Conservation (phyloP, 371 early-diverging fungal species). For the Apophysomyces sp. region DNA sequence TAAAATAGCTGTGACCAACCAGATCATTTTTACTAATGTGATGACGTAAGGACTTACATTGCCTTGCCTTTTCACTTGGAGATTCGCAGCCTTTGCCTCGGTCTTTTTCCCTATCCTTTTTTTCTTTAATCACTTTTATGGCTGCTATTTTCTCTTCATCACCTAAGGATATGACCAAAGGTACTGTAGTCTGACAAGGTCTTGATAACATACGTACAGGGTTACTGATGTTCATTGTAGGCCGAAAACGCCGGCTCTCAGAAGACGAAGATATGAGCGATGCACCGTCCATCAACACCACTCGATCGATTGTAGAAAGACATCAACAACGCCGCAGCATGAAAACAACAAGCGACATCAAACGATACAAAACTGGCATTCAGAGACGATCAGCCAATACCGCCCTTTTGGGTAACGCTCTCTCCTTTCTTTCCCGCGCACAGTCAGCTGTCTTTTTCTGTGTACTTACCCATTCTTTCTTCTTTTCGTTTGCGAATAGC, state of each 20-base stretch:
- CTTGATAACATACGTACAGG: neutral
- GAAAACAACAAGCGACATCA: conserved; percentile 3
- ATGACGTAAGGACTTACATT: neutral
- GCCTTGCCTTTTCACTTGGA: too few relatives aligned
- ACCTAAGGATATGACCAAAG: conserved; percentile 7
- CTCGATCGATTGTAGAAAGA: conserved; percentile 10
- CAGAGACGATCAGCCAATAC: conserved; percentile 29
- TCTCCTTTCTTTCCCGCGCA: neutral
- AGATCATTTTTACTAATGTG: neutral
- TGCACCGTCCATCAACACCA: conserved; percentile 3
- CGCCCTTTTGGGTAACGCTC: conserved; percentile 31
- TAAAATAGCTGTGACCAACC: too few relatives aligned
- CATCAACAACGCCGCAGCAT: conserved; percentile 7
- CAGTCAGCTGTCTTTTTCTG: neutral
- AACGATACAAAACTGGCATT: conserved; percentile 19
- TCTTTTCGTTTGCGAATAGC: conserved; percentile 31
- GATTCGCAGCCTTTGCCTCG: too few relatives aligned
- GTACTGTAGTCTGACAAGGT: neutral
- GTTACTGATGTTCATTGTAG: conserved; percentile 10
- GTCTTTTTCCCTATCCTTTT: neutral
- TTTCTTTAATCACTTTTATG: conserved; percentile 1
- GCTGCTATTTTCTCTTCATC: conserved; percentile 4
- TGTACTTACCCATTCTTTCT: neutral
- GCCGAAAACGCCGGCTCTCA: conserved; percentile 42
- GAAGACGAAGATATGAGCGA: conserved; percentile 54